These are phyloP conservation scores for Bryum argenteum DNA, from an alignment of 225 moss, liverwort and hornwort genomes.

Conservation along the genomic window DNA sequence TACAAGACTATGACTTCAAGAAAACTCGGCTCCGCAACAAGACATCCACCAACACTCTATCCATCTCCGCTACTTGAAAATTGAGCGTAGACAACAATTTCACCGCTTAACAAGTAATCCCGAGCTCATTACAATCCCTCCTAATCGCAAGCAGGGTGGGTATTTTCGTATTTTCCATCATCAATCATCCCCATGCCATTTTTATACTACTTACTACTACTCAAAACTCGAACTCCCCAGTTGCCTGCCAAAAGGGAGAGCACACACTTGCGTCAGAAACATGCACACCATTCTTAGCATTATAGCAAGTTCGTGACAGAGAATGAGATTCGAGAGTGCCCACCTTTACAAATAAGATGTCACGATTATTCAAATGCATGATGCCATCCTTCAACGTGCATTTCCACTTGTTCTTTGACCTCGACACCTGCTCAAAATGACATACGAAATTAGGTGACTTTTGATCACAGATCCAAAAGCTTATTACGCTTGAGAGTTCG, in stretches of 20 bases:
- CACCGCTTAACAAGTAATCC: too few species aligned
- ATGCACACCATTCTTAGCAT: too few species aligned
- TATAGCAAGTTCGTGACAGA: too few species aligned
- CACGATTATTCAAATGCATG: conserved; percentile 92
- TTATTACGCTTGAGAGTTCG: background rate
- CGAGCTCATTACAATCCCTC: too few species aligned
- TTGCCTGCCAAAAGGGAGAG: conserved; percentile 59
- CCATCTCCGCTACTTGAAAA: too few species aligned
- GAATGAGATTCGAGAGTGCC: conserved; percentile 15
- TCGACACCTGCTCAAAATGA: conserved; percentile 66
- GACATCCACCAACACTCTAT: too few species aligned
- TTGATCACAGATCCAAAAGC: background rate
- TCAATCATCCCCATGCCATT: conserved; percentile 23
- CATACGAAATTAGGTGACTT: background rate
- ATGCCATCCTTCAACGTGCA: conserved; percentile 96
- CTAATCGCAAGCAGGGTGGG: too few species aligned
- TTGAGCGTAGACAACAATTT: too few species aligned
- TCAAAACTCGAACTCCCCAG: conserved; percentile 95
- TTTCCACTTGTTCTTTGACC: conserved; percentile 99
- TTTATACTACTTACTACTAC: background rate
- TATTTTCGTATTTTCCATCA: background rate
- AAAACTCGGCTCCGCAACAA: too few species aligned
- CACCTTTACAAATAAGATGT: conserved; percentile 94
- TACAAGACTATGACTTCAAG: too few species aligned
- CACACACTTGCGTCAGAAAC: background rate